Conservation (phyloP, 345 rosid species). For the Acer saccharum region DNA sequence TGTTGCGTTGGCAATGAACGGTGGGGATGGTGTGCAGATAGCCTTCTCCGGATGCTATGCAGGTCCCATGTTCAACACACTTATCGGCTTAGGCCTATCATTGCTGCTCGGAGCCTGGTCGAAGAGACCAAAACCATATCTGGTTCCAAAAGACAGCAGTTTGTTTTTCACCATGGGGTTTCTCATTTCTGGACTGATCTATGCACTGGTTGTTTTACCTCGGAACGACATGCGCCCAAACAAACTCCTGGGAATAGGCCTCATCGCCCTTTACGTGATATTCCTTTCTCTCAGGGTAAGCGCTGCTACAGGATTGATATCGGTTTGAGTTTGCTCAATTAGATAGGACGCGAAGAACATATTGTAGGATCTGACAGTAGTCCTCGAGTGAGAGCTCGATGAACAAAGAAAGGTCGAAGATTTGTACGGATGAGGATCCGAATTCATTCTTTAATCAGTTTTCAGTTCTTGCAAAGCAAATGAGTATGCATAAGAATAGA, state of each 20-base stretch:
- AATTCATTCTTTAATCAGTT: not conserved
- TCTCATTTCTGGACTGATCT: constrained; percentile 58
- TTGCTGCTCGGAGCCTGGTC: constrained; percentile 78
- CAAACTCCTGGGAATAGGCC: constrained; percentile 53
- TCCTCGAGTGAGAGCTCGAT: too few species aligned
- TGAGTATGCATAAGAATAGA: not conserved
- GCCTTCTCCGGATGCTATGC: constrained; percentile 94
- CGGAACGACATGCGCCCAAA: constrained; percentile 75
- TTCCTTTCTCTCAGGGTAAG: constrained; percentile 44
- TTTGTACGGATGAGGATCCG: not conserved
- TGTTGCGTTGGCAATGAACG: constrained; percentile 75
- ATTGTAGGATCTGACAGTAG: not conserved
- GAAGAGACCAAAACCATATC: constrained; percentile 47
- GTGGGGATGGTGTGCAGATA: constrained; percentile 77
- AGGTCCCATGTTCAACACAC: constrained; percentile 96
- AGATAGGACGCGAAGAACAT: not conserved
- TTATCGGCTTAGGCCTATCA: constrained; percentile 77
- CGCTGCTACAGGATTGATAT: constrained; percentile 40
- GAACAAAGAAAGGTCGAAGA: not conserved
- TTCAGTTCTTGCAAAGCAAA: not conserved
- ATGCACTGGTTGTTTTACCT: constrained; percentile 66
- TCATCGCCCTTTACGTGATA: constrained; percentile 39
- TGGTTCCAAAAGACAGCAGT: constrained; percentile 60
- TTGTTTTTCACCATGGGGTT: constrained; percentile 72
- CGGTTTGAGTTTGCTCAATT: constrained; percentile 24